Conservation (phyloP, 208 protist species). For the Kentomonas sorsogonicus region DNA sequence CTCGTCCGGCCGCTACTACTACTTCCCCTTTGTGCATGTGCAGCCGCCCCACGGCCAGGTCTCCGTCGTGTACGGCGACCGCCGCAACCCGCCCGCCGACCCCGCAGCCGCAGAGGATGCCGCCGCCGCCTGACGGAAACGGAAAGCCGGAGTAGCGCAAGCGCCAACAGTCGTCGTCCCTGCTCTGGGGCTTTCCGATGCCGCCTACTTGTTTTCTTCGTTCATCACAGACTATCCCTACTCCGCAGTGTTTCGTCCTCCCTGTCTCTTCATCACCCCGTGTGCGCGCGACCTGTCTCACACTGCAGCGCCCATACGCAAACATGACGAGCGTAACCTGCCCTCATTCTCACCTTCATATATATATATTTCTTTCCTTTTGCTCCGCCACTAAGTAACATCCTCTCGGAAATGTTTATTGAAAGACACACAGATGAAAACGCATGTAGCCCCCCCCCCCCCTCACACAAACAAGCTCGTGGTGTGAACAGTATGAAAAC, state of each 20-base stretch:
- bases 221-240: neutral
- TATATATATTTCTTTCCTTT: neutral
- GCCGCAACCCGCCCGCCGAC: conserved; percentile 33
- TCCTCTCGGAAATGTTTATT: too few species aligned
- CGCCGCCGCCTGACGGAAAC: too few species aligned
- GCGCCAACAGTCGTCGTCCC: too few species aligned
- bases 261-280: neutral
- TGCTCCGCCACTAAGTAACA: too few species aligned
- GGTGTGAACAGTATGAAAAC: too few species aligned
- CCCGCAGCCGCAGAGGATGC: conserved; percentile 32
- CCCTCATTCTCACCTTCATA: neutral
- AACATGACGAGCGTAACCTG: neutral
- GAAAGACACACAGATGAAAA: too few species aligned
- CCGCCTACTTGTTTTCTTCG: too few species aligned
- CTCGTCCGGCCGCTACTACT: conserved; percentile 85
- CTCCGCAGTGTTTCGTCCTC: neutral
- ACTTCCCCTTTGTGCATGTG: conserved; percentile 90
- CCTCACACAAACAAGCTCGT: too few species aligned
- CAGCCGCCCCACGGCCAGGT: conserved; percentile 87
- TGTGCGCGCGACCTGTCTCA: neutral
- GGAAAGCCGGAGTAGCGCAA: too few species aligned
- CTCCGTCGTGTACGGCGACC: conserved; percentile 73
- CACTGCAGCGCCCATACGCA: neutral
- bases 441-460: too few species aligned
- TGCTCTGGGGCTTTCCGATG: too few species aligned